phyloP scores from a whole-genome alignment of 2,329 filamentous ascomycete species.

The Colletotrichum karsti region DNA sequence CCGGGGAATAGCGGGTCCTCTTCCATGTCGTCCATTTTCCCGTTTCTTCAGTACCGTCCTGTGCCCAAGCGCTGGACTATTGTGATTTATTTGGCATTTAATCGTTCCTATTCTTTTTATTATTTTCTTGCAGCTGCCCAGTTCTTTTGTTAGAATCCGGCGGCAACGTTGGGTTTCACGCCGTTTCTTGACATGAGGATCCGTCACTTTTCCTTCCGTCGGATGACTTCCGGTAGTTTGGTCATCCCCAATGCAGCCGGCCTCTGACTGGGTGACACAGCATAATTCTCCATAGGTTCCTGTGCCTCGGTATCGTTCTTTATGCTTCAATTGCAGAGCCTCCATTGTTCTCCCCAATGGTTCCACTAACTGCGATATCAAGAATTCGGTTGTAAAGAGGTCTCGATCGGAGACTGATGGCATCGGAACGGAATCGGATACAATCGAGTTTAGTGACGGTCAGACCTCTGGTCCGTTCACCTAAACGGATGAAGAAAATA shows the following conservation, averaged over 20 bases:
- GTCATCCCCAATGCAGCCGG: not conserved
- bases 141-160: not conserved
- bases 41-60: not conserved
- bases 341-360: no score
- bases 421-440: not conserved
- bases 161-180: no score
- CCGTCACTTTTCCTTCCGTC: not conserved
- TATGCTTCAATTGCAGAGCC: not conserved
- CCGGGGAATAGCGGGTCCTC: constrained; percentile 21
- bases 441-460: not conserved
- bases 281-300: not conserved
- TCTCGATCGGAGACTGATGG: not conserved
- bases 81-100: not conserved
- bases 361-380: not conserved
- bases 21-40: constrained; percentile 4
- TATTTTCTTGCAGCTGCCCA: not conserved
- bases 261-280: not conserved
- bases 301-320: not conserved
- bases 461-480: constrained; percentile 7
- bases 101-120: not conserved
- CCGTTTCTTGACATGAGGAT: not conserved
- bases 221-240: constrained; percentile 1
- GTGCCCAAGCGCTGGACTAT: not conserved
- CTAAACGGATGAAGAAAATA: not conserved
- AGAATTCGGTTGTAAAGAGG: not conserved